A percentile compares a stretch with the other conserved stretches of the same genome.
Evolutionary conservation across 2,329 filamentous ascomycete genomes (phyloP).

Genomic region (Acephala macrosclerotiorum): DNA sequence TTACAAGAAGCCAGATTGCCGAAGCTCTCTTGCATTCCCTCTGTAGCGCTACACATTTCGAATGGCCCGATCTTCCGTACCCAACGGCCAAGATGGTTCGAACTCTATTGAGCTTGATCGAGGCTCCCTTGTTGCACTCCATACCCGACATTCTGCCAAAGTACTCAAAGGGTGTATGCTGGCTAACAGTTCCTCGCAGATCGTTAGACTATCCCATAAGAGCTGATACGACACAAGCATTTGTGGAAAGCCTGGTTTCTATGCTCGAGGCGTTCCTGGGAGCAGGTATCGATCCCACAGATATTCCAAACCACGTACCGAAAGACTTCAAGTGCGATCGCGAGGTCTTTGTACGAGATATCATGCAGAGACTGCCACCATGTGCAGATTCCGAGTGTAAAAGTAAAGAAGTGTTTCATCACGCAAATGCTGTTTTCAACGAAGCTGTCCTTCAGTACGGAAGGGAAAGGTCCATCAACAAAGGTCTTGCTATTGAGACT

Average conservation of each 20-base stretch:
- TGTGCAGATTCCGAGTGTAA: not conserved
- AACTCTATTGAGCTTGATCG: not conserved
- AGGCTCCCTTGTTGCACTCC: not conserved
- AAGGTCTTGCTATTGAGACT: not conserved
- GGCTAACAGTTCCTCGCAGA: not conserved
- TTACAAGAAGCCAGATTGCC: not conserved
- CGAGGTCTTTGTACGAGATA: not conserved
- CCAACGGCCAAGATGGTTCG: slow-evolving; percentile 1
- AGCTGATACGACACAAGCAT: not conserved
- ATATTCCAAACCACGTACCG: not conserved
- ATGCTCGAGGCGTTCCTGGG: not conserved
- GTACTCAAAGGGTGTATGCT: slow-evolving; percentile 6
- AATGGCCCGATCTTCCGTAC: not conserved
- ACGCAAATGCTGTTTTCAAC: not conserved
- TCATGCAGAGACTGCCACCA: not conserved
- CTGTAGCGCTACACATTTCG: not conserved
- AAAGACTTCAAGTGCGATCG: not conserved
- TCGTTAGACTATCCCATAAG: not conserved
- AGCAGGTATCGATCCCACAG: not conserved
- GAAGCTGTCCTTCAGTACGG: not conserved
- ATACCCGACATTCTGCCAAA: not conserved
- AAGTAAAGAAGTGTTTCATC: not conserved
- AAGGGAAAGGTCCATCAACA: not conserved
- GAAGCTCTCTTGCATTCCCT: slow-evolving; percentile 3
- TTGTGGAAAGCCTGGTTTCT: not conserved